phyloP scores from a whole-genome alignment of 306 rosid species.

The Casuarina equisetifolia region DNA sequence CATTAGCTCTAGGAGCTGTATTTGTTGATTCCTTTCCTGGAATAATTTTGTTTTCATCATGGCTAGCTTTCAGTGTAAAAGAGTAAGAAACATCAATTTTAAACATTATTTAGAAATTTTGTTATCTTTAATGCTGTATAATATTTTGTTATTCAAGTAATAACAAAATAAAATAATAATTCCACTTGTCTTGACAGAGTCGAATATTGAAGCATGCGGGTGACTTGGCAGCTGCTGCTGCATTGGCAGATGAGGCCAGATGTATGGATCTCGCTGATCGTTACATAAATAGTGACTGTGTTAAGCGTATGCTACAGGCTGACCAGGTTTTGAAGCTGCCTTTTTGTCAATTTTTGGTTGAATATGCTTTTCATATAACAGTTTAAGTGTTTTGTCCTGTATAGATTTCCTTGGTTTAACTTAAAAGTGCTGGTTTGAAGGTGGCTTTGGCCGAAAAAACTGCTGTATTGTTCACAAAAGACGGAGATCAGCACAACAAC shows the following conservation, averaged over 20 bases:
- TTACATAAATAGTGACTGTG: slow-evolving; percentile 91
- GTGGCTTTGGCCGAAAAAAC: slow-evolving; percentile 94
- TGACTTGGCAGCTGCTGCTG: slow-evolving; percentile 90
- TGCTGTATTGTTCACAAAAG: slow-evolving; percentile 97
- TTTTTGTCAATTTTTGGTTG: slow-evolving; percentile 9
- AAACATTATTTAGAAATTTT: not conserved
- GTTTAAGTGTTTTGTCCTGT: slow-evolving; percentile 12
- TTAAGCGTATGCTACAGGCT: slow-evolving; percentile 98
- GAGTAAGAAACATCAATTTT: not conserved
- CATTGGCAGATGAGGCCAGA: slow-evolving; percentile 94
- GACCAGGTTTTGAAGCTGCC: slow-evolving; percentile 65
- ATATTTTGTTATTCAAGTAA: not conserved
- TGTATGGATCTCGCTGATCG: slow-evolving; percentile 99
- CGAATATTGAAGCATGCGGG: slow-evolving; percentile 97
- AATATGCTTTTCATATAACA: not conserved
- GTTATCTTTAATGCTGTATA: not conserved
- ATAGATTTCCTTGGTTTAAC: slow-evolving; percentile 26
- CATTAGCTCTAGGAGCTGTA: not conserved
- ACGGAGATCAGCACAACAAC: slow-evolving; percentile 96
- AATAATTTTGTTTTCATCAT: not conserved
- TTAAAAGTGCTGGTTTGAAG: slow-evolving; percentile 38
- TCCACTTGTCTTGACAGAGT: slow-evolving; percentile 59
- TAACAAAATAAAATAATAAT: slow-evolving; percentile 1
- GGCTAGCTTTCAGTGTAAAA: not conserved
- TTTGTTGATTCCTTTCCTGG: not conserved